Conservation (phyloP, 805 yeast species). For the Spathaspora passalidarum region DNA sequence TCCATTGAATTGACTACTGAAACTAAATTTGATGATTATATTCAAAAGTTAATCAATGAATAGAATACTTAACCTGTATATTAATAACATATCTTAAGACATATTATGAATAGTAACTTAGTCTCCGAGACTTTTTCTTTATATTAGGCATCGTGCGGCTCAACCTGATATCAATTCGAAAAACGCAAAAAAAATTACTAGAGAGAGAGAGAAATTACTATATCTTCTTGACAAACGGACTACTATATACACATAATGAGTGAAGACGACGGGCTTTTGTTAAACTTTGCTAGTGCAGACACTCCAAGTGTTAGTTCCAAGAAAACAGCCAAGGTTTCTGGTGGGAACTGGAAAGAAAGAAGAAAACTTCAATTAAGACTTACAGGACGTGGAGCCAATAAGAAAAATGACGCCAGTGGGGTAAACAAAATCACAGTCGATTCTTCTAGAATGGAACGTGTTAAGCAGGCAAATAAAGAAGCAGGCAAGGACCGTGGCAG, state of each 20-base stretch:
- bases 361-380: constrained; percentile 54
- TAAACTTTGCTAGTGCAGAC: constrained; percentile 62
- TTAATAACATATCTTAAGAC: no score
- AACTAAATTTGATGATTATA: constrained; percentile 24
- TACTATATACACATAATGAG: constrained; percentile 17
- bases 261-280: constrained; percentile 67
- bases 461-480: constrained; percentile 12
- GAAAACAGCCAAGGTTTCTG: constrained; percentile 44
- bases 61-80: background rate
- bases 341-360: constrained; percentile 84
- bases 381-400: constrained; percentile 41
- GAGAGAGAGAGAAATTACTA: background rate
- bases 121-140: no score
- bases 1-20: constrained; percentile 17
- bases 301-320: constrained; percentile 22
- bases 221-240: background rate
- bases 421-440: constrained; percentile 28
- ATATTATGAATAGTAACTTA: no score
- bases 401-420: constrained; percentile 23
- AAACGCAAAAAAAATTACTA: background rate
- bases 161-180: background rate
- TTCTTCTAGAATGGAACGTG: constrained; percentile 6
- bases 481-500: constrained; percentile 4
- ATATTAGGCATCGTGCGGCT: constrained; percentile 6
- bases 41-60: constrained; percentile 17